Evolutionary conservation across 192 early-diverging fungal species (phyloP), one percentile per base, ranked within the genome.

Genomic region (Coemansia sp.): DNA sequence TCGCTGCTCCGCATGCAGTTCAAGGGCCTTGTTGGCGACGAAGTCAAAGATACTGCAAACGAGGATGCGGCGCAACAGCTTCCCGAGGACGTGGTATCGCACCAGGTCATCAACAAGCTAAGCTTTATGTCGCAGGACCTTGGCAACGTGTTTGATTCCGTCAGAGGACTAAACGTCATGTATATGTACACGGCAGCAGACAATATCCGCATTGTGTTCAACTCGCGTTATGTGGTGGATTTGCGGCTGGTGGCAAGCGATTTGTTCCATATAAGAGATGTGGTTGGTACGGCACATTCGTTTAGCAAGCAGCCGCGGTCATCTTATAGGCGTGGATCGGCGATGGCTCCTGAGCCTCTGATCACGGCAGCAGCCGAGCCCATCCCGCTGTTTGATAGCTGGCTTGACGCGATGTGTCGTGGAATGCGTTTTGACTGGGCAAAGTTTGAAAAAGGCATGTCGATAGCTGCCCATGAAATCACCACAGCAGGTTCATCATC

Each of bases 131-230:
- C 57, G 25, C 65, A 65, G 12, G 54, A 64, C 38, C 42, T 72
- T 5, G 50, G 52, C 4, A 40, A 38, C 17, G 73, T 67, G 22
- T 81, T 81, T 60, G 72, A 65, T 29, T 66, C 66, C 0, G 69
- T 81, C 40, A 49, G 64, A 7, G 78, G 65, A 0, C 63, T 81
- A 49, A 51, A 75, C 30, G 71, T 81, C 30, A 69, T 72, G 78
- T 73, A 72, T 33, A 81, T 81, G 78, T 81, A 81, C 56, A 81
- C 78, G 4, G 73, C 78, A 5, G 66, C 70, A 8, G 78, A 81
- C 52, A 81, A 75, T 49, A 71, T 81, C 33, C 69, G 78, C 0
- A 60, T 81, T 28, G 78, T 81, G 54, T 81, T 81, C 49, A 81
- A 81, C 28, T 75, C 73, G 64, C 73, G 70, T 17, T 81, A 72